Conservation (phyloP, 305 asterid species). For the Plantago coronopus region DNA sequence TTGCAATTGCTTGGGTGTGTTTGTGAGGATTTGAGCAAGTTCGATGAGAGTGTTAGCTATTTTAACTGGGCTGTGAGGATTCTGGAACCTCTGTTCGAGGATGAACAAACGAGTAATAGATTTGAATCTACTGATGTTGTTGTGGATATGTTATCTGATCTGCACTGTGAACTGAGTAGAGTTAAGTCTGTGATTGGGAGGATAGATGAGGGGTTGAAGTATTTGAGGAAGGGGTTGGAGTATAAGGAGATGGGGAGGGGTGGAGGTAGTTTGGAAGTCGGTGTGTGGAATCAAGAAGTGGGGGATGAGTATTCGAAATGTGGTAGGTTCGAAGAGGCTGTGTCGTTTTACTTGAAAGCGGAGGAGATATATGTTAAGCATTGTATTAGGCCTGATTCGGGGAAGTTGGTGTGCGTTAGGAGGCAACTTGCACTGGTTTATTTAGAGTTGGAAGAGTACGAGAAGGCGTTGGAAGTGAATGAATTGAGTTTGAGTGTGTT, state of each 20-base stretch:
- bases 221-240: slow-evolving; percentile 8
- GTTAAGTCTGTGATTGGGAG: background rate
- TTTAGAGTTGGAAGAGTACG: background rate
- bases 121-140: background rate
- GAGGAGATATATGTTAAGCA: background rate
- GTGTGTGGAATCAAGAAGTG: background rate
- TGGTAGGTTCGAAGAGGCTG: background rate
- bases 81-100: background rate
- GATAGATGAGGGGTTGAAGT: background rate
- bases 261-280: background rate
- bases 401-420: background rate
- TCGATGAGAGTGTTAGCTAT: background rate
- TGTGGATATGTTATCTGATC: background rate
- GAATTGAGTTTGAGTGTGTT: background rate
- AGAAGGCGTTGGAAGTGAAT: background rate
- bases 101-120: too few species aligned
- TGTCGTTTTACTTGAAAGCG: slow-evolving; percentile 3
- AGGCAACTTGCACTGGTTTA: background rate
- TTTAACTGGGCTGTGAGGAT: slow-evolving; percentile 8
- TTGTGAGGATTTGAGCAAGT: background rate
- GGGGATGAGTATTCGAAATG: background rate
- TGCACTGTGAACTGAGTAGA: background rate
- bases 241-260: background rate
- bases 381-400: background rate
- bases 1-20: background rate